Evolutionary conservation across 495 filamentous ascomycete genomes (phyloP).

Genomic region (Penicillium coprophilum): DNA sequence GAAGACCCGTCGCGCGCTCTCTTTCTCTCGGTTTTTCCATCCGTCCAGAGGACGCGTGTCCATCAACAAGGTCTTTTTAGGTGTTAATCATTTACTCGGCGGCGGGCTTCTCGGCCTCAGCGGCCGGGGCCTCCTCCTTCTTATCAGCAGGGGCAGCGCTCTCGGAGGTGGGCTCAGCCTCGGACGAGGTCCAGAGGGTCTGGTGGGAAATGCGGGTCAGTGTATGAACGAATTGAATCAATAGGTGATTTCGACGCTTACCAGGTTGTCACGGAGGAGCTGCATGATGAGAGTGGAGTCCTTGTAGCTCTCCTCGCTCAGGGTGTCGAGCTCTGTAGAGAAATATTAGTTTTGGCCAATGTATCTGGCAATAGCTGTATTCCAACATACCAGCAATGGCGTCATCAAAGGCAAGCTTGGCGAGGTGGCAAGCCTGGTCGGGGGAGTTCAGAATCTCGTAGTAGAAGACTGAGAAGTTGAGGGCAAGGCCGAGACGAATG

Average conservation of each 20-base stretch:
- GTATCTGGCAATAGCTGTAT: background rate
- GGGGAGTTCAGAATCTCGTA: conserved; percentile 99
- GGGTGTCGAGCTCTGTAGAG: conserved; percentile 84
- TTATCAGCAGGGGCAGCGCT: conserved; percentile 58
- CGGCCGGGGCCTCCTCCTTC: conserved; percentile 56
- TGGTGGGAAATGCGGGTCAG: conserved; percentile 41
- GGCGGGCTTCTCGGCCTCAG: conserved; percentile 61
- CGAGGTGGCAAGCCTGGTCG: conserved; percentile 97
- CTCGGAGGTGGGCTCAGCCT: conserved; percentile 74
- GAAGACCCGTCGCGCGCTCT: conserved; percentile 20
- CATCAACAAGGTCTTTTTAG: conserved; percentile 37
- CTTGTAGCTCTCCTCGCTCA: conserved; percentile 99
- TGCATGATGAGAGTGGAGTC: conserved; percentile 99
- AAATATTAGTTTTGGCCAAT: conserved; percentile 22
- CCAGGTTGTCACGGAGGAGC: conserved; percentile 96
- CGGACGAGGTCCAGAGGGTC: conserved; percentile 99
- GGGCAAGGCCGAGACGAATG: conserved; percentile 95
- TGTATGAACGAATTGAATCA: background rate
- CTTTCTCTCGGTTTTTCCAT: conserved; percentile 25
- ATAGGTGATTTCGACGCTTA: conserved; percentile 45
- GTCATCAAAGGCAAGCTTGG: conserved; percentile 99
- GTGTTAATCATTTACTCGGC: conserved; percentile 50
- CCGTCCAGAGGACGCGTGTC: conserved; percentile 39
- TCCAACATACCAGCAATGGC: conserved; percentile 86
- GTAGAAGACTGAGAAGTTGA: conserved; percentile 99